A percentile compares a stretch with the other conserved stretches of the same genome.
Conservation (phyloP, 2,329 filamentous ascomycete genomes). For the Diaporthe amygdali region DNA sequence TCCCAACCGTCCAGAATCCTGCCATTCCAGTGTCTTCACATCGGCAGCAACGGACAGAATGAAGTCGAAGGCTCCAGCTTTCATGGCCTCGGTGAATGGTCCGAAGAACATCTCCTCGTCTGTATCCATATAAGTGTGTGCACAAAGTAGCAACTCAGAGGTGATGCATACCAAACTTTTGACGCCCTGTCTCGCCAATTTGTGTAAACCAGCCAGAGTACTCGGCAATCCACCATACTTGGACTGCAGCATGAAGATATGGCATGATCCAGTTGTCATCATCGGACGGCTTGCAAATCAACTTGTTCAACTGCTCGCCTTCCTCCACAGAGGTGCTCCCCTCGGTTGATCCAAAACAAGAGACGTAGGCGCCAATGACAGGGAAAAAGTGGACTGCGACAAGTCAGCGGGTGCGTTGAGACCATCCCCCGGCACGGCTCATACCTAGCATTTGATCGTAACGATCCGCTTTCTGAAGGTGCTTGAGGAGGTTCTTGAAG, state of each 20-base stretch:
- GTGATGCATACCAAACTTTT: conserved; percentile 38
- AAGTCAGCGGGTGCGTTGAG: not conserved
- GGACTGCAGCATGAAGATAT: conserved; percentile 79
- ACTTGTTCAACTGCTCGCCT: conserved; percentile 72
- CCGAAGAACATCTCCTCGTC: conserved; percentile 76
- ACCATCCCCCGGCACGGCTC: conserved; percentile 21
- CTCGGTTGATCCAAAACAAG: conserved; percentile 79
- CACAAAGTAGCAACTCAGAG: not conserved
- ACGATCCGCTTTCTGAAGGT: conserved; percentile 73
- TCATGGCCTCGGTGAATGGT: conserved; percentile 76
- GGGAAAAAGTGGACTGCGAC: conserved; percentile 79
- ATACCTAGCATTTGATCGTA: conserved; percentile 70
- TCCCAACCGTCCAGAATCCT: conserved; percentile 83
- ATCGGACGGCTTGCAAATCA: conserved; percentile 70
- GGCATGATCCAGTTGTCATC: conserved; percentile 74
- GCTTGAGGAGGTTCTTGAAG: conserved; percentile 73
- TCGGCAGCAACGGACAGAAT: conserved; percentile 85
- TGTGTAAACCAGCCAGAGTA: conserved; percentile 91
- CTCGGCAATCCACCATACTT: conserved; percentile 88
- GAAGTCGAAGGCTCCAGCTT: conserved; percentile 92
- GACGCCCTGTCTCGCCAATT: conserved; percentile 61
- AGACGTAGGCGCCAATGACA: conserved; percentile 76
- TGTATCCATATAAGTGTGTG: conserved; percentile 21
- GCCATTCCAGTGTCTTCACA: conserved; percentile 81
- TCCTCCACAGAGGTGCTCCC: conserved; percentile 70